A percentile compares a stretch with the other conserved stretches of the same genome.
phyloP scores from a whole-genome alignment of 2,329 filamentous ascomycete species.

The Thermochaetoides dissita region DNA sequence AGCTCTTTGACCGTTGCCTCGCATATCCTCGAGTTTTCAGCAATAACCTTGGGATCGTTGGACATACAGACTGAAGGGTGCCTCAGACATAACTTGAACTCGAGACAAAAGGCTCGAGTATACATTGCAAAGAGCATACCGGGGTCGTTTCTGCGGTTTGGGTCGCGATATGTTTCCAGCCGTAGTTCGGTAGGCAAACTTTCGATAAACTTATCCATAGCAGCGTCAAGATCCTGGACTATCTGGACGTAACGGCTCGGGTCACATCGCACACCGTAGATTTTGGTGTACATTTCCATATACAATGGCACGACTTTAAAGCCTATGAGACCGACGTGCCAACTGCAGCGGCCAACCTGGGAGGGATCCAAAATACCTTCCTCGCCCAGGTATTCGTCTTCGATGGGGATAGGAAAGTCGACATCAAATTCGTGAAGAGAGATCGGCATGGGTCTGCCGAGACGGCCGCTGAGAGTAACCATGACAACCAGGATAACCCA shows the following conservation, averaged over 20 bases:
- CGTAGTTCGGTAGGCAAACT: slow-evolving; percentile 46
- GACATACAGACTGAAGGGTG: slow-evolving; percentile 48
- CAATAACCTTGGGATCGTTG: slow-evolving; percentile 38
- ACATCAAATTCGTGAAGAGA: slow-evolving; percentile 64
- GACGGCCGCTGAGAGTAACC: slow-evolving; percentile 57
- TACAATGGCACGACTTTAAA: slow-evolving; percentile 53
- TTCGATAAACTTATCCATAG: slow-evolving; percentile 40
- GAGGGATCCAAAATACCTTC: slow-evolving; percentile 42
- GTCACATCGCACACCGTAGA: slow-evolving; percentile 58
- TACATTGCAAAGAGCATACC: slow-evolving; percentile 40
- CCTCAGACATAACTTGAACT: slow-evolving; percentile 45
- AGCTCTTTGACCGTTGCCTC: slow-evolving; percentile 52
- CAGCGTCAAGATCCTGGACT: slow-evolving; percentile 51
- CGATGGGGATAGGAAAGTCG: slow-evolving; percentile 57
- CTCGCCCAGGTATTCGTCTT: slow-evolving; percentile 57
- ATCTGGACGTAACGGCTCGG: slow-evolving; percentile 48
- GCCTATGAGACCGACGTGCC: slow-evolving; percentile 49
- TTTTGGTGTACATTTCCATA: slow-evolving; percentile 59
- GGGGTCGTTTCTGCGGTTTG: slow-evolving; percentile 29
- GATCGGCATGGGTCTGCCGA: slow-evolving; percentile 65
- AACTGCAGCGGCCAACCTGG: slow-evolving; percentile 46
- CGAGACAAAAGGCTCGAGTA: slow-evolving; percentile 37
- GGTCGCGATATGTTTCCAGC: slow-evolving; percentile 13
- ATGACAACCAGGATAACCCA: slow-evolving; percentile 57
- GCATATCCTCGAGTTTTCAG: slow-evolving; percentile 51